Conservation (phyloP, 108 stramenopile species). For the Fistulifera pelliculosa region DNA sequence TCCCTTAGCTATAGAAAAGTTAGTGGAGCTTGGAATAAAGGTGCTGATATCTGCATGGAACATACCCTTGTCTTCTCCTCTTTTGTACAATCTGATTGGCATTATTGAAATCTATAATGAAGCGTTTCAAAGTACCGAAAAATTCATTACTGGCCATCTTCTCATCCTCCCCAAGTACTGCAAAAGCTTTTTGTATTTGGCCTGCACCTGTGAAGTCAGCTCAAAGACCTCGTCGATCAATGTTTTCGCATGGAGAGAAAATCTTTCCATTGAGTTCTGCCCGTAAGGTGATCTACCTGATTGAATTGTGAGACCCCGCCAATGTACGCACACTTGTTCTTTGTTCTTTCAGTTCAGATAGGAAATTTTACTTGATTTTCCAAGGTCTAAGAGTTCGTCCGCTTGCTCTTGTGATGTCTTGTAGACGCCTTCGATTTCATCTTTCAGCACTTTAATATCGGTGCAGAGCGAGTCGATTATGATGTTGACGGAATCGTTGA, state of each 20-base stretch:
- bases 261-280: constrained; percentile 70
- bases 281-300: constrained; percentile 36
- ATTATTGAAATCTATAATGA: constrained; percentile 54
- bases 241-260: constrained; percentile 41
- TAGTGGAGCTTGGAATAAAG: constrained; percentile 17
- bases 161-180: constrained; percentile 83
- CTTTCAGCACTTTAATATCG: constrained; percentile 50
- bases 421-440: constrained; percentile 44
- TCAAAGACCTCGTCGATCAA: constrained; percentile 37
- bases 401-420: constrained; percentile 52
- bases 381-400: constrained; percentile 31
- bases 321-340: constrained; percentile 37
- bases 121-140: constrained; percentile 74
- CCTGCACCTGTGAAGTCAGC: constrained; percentile 43
- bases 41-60: no score
- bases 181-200: constrained; percentile 49
- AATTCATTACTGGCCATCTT: constrained; percentile 77
- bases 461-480: constrained; percentile 43
- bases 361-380: constrained; percentile 23
- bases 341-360: constrained; percentile 53
- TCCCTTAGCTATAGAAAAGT: not conserved
- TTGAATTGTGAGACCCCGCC: constrained; percentile 58
- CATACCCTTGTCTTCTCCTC: constrained; percentile 36
- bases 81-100: constrained; percentile 58
- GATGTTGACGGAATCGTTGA: constrained; percentile 46